Evolutionary conservation across 1,284 basidiomycete genomes (phyloP).

Genomic region (Chondrostereum purpureum): DNA sequence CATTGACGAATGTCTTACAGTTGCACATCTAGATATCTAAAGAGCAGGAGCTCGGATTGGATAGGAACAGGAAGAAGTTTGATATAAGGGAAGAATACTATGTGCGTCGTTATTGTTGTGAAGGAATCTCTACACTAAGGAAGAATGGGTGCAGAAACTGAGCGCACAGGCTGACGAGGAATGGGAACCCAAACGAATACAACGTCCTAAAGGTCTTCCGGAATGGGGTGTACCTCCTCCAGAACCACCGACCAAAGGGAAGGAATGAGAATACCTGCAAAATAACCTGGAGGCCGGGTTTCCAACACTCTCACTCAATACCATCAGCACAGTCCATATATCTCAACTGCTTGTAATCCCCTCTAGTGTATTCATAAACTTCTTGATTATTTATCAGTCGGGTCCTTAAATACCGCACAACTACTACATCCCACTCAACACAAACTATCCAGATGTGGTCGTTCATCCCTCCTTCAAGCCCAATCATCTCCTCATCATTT

Average conservation of each 20-base stretch:
- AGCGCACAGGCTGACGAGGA: constrained; percentile 58
- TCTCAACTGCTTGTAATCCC: too few species aligned
- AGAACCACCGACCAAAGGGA: constrained; percentile 28
- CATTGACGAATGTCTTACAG: background rate
- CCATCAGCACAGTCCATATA: background rate
- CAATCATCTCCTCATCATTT: background rate
- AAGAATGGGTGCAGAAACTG: constrained; percentile 69
- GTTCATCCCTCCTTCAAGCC: background rate
- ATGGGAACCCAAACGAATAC: constrained; percentile 86
- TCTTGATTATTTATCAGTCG: background rate
- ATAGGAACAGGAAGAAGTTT: constrained; percentile 77
- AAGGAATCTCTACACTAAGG: too few species aligned
- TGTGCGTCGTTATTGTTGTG: constrained; percentile 51
- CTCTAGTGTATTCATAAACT: too few species aligned
- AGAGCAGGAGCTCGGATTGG: constrained; percentile 81
- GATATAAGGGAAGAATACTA: constrained; percentile 96
- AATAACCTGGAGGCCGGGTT: background rate
- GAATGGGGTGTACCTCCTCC: constrained; percentile 85
- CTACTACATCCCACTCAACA: too few species aligned
- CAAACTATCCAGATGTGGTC: too few species aligned
- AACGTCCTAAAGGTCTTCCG: constrained; percentile 74
- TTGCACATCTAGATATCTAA: constrained; percentile 52
- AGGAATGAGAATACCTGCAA: background rate
- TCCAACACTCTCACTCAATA: background rate
- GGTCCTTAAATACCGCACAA: background rate